Percentiles rank a stretch among this genome's conserved stretches.
Conservation (phyloP, 23 red algal genomes). For the Rhodosorus marinus region DNA sequence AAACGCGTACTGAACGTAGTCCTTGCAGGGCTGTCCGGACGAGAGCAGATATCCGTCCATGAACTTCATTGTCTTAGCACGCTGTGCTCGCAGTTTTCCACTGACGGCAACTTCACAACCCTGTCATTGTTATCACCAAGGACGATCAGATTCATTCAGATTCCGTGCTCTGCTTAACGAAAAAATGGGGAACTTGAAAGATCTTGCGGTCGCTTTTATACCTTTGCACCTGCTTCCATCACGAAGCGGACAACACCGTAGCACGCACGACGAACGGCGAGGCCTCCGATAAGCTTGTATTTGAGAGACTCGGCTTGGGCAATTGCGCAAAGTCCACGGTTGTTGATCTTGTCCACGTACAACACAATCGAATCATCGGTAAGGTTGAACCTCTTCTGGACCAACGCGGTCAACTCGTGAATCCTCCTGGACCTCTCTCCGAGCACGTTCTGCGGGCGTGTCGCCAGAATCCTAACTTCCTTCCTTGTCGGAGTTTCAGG, state of each 20-base stretch:
- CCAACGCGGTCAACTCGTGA: constrained; percentile 87
- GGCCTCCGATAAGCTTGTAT: constrained; percentile 91
- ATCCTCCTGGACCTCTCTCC: constrained; percentile 91
- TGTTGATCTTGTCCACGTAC: constrained; percentile 86
- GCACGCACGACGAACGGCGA: constrained; percentile 87
- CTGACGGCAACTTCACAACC: constrained; percentile 81
- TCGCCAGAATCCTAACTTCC: constrained; percentile 92
- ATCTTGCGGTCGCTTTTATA: no score
- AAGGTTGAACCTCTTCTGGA: constrained; percentile 92
- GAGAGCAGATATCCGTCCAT: constrained; percentile 98
- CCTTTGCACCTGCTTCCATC: constrained; percentile 45
- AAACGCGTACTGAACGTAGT: constrained; percentile 79
- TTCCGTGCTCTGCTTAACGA: no score
- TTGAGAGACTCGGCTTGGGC: constrained; percentile 94
- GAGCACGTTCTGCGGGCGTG: constrained; percentile 71
- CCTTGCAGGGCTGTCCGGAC: constrained; percentile 70
- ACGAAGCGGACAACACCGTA: constrained; percentile 99
- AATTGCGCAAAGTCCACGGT: constrained; percentile 95
- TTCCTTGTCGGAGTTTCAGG: constrained; percentile 32
- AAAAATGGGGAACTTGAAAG: no score
- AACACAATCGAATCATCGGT: constrained; percentile 70
- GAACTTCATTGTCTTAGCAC: constrained; percentile 99
- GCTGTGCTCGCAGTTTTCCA: constrained; percentile 93
- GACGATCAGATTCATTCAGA: not conserved
- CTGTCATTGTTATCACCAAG: constrained; percentile 4